Conservation (phyloP, 1,139 yeast species). For the Blastobotrys ciferrii region DNA sequence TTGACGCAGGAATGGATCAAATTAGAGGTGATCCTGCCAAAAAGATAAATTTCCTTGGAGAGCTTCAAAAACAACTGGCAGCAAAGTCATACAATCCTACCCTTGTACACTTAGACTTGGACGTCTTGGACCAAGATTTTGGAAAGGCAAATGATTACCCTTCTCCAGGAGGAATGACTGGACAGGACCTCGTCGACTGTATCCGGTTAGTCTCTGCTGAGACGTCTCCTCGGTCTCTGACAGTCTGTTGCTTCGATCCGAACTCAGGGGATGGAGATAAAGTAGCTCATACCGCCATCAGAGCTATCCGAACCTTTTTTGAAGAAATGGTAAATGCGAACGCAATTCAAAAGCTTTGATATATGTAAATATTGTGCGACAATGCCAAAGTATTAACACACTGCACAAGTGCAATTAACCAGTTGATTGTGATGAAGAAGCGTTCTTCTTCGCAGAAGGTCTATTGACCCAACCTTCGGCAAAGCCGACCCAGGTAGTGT, state of each 20-base stretch:
- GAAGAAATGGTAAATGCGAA: too few species aligned
- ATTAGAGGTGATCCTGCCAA: background rate
- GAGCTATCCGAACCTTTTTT: background rate
- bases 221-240: background rate
- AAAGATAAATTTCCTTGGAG: background rate
- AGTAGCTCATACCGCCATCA: background rate
- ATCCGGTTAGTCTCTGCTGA: background rate
- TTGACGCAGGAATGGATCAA: background rate
- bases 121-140: background rate
- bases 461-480: too few species aligned
- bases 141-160: slow-evolving; percentile 1
- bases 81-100: background rate
- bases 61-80: background rate
- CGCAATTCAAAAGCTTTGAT: too few species aligned
- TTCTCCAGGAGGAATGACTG: slow-evolving; percentile 1
- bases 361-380: too few species aligned
- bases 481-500: too few species aligned
- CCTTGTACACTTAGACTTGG: background rate
- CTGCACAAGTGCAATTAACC: too few species aligned
- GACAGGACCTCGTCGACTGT: background rate
- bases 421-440: too few species aligned
- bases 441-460: too few species aligned
- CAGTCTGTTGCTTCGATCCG: background rate
- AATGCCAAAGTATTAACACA: too few species aligned
- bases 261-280: background rate